These are phyloP conservation scores for Tetradesmus lagerheimii DNA, from an alignment of 139 green algal species.

Conservation along the genomic window DNA sequence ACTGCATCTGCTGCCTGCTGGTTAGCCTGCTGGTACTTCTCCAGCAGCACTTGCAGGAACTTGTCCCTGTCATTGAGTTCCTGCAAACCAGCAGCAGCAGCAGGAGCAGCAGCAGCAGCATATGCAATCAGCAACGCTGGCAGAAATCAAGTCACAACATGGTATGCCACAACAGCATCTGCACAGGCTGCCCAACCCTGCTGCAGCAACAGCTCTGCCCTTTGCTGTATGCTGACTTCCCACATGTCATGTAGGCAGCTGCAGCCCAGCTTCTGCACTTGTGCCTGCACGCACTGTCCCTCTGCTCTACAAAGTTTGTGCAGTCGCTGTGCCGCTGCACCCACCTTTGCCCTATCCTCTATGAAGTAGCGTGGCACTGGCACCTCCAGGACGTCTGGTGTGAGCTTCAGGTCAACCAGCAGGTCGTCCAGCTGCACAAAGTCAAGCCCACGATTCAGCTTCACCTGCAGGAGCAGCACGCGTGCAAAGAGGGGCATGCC, in stretches of 20 bases:
- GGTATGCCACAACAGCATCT: too few species aligned
- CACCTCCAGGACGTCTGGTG: conserved; percentile 86
- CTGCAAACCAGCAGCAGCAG: conserved; percentile 47
- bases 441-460: conserved; percentile 83
- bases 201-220: too few species aligned
- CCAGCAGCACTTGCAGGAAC: conserved; percentile 82
- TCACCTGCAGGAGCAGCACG: conserved; percentile 57
- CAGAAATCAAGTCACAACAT: too few species aligned
- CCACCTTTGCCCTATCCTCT: conserved; percentile 68
- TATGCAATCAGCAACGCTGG: background rate
- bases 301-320: too few species aligned
- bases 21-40: conserved; percentile 80
- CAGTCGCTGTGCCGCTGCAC: background rate
- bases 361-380: conserved; percentile 87
- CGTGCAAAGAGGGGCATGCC: background rate
- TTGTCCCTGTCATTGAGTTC: conserved; percentile 84
- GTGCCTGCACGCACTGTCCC: background rate
- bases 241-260: background rate
- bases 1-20: background rate
- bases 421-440: conserved; percentile 86
- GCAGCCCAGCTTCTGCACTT: background rate
- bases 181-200: background rate
- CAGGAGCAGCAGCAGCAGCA: background rate
- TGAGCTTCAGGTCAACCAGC: conserved; percentile 89
- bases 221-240: too few species aligned